phyloP scores from a whole-genome alignment of 2,329 filamentous ascomycete genomes.

The Onygenales sp. region DNA sequence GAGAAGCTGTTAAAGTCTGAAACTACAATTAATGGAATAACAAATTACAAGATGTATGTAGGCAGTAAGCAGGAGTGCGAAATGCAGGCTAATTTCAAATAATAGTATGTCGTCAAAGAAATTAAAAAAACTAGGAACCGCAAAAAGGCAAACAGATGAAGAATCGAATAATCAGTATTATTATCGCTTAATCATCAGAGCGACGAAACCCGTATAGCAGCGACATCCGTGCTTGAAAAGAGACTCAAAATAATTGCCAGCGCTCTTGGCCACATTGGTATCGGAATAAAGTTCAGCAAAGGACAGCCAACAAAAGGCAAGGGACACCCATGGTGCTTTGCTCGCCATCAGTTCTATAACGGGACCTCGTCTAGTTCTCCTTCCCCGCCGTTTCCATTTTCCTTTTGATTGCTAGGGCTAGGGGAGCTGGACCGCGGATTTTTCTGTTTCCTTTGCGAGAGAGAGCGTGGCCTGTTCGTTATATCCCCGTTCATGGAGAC shows the following conservation, averaged over 20 bases:
- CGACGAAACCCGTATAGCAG: neutral
- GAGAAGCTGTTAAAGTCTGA: neutral
- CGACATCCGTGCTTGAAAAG: neutral
- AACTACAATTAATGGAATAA: neutral
- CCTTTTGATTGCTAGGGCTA: neutral
- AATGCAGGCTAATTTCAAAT: neutral
- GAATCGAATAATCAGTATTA: neutral
- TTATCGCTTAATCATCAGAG: too few species aligned
- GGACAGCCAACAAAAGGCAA: neutral
- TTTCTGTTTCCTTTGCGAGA: neutral
- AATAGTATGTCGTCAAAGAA: neutral
- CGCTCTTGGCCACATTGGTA: neutral
- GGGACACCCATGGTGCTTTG: neutral
- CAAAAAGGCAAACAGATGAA: neutral
- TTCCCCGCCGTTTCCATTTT: constrained; percentile 1
- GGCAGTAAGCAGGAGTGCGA: neutral
- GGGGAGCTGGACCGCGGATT: neutral
- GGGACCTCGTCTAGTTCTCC: constrained; percentile 16
- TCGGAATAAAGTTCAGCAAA: too few species aligned
- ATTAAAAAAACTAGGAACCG: neutral
- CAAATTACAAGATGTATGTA: neutral
- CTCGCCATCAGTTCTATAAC: constrained; percentile 6
- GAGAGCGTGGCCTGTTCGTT: neutral
- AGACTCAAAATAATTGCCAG: neutral
- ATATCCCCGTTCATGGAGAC: neutral